A percentile compares a stretch with the other conserved stretches of the same genome.
Conservation (phyloP, 805 yeast species). For the Nakazawaea holstii region DNA sequence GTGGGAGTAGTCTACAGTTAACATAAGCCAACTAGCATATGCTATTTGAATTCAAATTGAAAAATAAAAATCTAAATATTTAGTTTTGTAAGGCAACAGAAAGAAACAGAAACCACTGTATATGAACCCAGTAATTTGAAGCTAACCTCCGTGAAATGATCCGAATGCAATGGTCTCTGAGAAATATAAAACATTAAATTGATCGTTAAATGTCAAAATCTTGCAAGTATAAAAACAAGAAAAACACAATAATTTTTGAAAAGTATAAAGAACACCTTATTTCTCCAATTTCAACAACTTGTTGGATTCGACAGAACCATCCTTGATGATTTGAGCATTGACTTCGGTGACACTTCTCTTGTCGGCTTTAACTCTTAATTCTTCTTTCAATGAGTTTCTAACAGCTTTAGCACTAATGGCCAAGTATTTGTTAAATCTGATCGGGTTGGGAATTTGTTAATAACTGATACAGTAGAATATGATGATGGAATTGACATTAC, state of each 20-base stretch:
- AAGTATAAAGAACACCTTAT: neutral
- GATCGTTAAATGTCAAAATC: neutral
- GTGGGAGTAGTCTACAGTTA: too few species aligned
- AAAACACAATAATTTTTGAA: neutral
- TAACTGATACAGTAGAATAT: neutral
- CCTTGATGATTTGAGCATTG: slow-evolving; percentile 61
- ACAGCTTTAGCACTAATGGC: slow-evolving; percentile 86
- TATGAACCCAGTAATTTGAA: neutral
- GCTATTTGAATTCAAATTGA: too few species aligned
- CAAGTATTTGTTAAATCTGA: slow-evolving; percentile 78
- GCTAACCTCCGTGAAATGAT: neutral
- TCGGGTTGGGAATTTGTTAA: slow-evolving; percentile 7
- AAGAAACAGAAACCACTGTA: too few species aligned
- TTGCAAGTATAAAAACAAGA: too few species aligned
- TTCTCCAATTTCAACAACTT: slow-evolving; percentile 17
- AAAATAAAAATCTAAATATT: too few species aligned
- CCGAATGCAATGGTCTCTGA: neutral
- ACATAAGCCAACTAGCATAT: too few species aligned
- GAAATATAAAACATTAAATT: neutral
- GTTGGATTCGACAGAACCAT: slow-evolving; percentile 45
- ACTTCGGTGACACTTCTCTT: slow-evolving; percentile 74
- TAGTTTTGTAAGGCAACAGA: too few species aligned
- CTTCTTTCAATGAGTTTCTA: slow-evolving; percentile 85
- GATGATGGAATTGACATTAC: neutral
- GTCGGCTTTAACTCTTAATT: slow-evolving; percentile 65